These are phyloP conservation scores for Triadica sebifera DNA, from an alignment of 345 rosid species.

Conservation along the genomic window DNA sequence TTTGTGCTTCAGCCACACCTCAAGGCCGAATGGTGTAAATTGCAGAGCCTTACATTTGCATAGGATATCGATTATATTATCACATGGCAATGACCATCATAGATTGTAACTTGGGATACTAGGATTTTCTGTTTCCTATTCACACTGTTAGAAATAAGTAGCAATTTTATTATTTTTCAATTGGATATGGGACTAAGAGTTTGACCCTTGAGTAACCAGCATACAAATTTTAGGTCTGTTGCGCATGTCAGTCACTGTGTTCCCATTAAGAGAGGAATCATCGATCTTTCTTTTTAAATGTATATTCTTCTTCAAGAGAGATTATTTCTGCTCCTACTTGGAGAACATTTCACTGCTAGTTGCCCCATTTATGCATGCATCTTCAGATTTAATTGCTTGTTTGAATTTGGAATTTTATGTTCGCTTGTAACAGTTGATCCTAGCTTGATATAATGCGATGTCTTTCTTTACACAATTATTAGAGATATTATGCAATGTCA, in stretches of 20 bases:
- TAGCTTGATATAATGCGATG: neutral
- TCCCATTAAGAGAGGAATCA: neutral
- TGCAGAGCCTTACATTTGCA: slow-evolving; percentile 27
- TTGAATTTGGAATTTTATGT: neutral
- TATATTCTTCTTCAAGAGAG: neutral
- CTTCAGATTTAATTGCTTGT: neutral
- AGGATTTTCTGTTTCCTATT: slow-evolving; percentile 20
- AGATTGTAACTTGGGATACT: slow-evolving; percentile 18
- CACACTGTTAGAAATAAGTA: slow-evolving; percentile 11
- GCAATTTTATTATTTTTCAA: slow-evolving; percentile 20
- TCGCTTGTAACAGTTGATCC: neutral
- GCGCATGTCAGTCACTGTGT: neutral
- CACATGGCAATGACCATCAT: slow-evolving; percentile 18
- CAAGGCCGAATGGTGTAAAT: slow-evolving; percentile 26
- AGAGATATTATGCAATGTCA: too few relatives aligned
- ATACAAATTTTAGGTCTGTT: slow-evolving; percentile 4
- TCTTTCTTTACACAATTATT: too few relatives aligned
- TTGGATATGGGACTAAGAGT: slow-evolving; percentile 20
- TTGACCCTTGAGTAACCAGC: slow-evolving; percentile 13
- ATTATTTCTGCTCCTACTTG: slow-evolving; percentile 6
- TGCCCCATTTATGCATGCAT: neutral
- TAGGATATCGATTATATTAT: slow-evolving; percentile 15
- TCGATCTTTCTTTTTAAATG: neutral
- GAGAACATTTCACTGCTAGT: slow-evolving; percentile 9
- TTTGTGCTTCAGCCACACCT: slow-evolving; percentile 19